These are phyloP conservation scores for Maudiozyma turicensis DNA, from an alignment of 805 yeast genomes.

Conservation along the genomic window DNA sequence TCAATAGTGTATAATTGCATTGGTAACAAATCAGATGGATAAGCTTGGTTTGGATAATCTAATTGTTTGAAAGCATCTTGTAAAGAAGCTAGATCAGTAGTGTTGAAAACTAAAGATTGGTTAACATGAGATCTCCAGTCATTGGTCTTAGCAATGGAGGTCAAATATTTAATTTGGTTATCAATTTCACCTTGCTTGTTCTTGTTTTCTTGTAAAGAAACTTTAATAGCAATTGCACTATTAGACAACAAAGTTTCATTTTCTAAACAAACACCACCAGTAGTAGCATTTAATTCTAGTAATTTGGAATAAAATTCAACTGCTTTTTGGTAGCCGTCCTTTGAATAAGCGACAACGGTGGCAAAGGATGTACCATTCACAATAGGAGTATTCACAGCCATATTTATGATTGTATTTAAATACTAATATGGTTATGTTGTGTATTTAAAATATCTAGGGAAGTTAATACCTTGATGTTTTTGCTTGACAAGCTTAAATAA, in stretches of 20 bases:
- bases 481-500: too few relatives aligned
- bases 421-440: too few relatives aligned
- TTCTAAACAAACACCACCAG: conserved; percentile 1
- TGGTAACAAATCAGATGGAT: conserved; percentile 68
- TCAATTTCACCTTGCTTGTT: conserved; percentile 19
- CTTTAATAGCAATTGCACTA: conserved; percentile 20
- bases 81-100: conserved; percentile 22
- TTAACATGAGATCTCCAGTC: conserved; percentile 46
- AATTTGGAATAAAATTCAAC: conserved; percentile 41
- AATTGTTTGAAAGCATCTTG: conserved; percentile 22
- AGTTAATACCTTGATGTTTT: too few relatives aligned
- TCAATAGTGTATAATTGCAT: conserved; percentile 68
- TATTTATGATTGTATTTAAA: not conserved
- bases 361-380: conserved; percentile 50
- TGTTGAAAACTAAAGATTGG: conserved; percentile 30
- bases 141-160: conserved; percentile 11
- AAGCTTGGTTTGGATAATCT: conserved; percentile 39
- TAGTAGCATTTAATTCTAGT: conserved; percentile 8
- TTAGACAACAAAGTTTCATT: conserved; percentile 8
- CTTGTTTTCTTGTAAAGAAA: conserved; percentile 16
- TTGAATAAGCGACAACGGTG: conserved; percentile 43
- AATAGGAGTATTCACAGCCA: conserved; percentile 21
- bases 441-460: too few relatives aligned
- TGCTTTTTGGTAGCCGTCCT: conserved; percentile 36
- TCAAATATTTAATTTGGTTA: conserved; percentile 11